phyloP scores from a whole-genome alignment of 2,329 filamentous ascomycete genomes.

The Beauveria brongniartii region DNA sequence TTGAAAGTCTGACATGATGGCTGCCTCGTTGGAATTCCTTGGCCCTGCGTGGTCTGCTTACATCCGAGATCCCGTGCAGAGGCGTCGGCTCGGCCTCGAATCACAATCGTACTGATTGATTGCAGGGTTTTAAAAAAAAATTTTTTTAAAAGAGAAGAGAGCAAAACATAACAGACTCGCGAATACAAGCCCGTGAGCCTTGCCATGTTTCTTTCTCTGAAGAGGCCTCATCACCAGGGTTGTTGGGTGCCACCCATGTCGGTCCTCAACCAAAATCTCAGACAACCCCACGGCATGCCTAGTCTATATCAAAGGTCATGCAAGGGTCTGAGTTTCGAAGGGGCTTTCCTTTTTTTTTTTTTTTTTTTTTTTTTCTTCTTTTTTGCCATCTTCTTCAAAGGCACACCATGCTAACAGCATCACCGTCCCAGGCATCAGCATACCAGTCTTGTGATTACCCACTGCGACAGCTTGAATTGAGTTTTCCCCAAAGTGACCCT shows the following conservation, averaged over 20 bases:
- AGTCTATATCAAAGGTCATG: too few relatives aligned
- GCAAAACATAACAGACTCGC: too few relatives aligned
- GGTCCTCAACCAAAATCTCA: conserved; percentile 8
- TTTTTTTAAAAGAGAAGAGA: background rate
- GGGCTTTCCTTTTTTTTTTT: too few relatives aligned
- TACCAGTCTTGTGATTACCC: too few relatives aligned
- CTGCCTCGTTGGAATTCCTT: background rate
- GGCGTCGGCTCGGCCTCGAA: background rate
- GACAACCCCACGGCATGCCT: background rate
- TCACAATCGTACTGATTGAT: too few relatives aligned
- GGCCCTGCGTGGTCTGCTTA: background rate
- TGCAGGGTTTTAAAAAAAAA: too few relatives aligned
- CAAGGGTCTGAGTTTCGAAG: too few relatives aligned
- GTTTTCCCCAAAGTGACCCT: background rate
- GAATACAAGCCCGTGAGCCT: too few relatives aligned
- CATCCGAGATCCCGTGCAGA: background rate
- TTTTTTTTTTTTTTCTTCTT: too few relatives aligned
- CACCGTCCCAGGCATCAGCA: too few relatives aligned
- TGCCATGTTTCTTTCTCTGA: background rate
- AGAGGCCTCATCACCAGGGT: background rate
- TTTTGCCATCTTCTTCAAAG: too few relatives aligned
- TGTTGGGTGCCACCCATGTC: background rate
- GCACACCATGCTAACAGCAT: too few relatives aligned
- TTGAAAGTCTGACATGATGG: background rate
- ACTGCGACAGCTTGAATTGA: background rate